A percentile compares a stretch with the other conserved stretches of the same genome.
These are phyloP conservation scores for Endothia cerciana DNA, from an alignment of 2,329 filamentous ascomycete genomes.

Conservation along the genomic window DNA sequence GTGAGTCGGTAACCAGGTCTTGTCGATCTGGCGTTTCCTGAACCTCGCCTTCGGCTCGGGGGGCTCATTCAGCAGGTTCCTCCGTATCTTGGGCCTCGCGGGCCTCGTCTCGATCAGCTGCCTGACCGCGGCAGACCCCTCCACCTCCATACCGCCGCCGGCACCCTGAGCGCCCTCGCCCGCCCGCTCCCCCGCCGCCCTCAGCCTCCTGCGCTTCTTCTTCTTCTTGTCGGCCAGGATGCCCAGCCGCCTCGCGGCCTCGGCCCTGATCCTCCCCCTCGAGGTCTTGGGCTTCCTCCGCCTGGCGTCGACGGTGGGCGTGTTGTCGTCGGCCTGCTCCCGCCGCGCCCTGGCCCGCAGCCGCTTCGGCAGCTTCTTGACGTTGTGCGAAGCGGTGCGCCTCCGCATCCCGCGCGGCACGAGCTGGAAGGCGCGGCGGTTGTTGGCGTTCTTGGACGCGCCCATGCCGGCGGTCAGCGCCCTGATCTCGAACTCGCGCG, in stretches of 20 bases:
- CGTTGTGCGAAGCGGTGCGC: conserved; percentile 93
- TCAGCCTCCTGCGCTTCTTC: conserved; percentile 52
- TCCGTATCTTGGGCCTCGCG: conserved; percentile 68
- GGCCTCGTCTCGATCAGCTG: conserved; percentile 44
- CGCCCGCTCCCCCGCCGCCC: conserved; percentile 36
- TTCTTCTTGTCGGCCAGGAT: conserved; percentile 63
- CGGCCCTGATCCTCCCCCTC: conserved; percentile 67
- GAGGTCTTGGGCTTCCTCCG: conserved; percentile 64
- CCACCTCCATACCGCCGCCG: conserved; percentile 29
- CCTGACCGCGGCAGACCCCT: conserved; percentile 27
- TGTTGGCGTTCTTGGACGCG: conserved; percentile 64
- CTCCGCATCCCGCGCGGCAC: conserved; percentile 84
- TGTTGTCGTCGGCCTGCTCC: conserved; percentile 90
- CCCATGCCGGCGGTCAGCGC: conserved; percentile 83
- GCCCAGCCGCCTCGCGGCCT: conserved; percentile 74
- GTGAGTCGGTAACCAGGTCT: conserved; percentile 95
- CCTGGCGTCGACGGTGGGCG: conserved; percentile 72
- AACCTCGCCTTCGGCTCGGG: conserved; percentile 66
- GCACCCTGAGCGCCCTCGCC: conserved; percentile 30
- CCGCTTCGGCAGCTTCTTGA: conserved; percentile 81
- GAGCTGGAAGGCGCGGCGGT: conserved; percentile 83
- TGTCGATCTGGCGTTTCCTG: conserved; percentile 81
- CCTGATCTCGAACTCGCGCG: conserved; percentile 87
- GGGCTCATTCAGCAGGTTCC: conserved; percentile 68
- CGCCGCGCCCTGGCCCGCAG: conserved; percentile 69